Base-by-base conservation (phyloP, 768 basidiomycete genomes). In the Boletus subcaerulescens region DNA sequence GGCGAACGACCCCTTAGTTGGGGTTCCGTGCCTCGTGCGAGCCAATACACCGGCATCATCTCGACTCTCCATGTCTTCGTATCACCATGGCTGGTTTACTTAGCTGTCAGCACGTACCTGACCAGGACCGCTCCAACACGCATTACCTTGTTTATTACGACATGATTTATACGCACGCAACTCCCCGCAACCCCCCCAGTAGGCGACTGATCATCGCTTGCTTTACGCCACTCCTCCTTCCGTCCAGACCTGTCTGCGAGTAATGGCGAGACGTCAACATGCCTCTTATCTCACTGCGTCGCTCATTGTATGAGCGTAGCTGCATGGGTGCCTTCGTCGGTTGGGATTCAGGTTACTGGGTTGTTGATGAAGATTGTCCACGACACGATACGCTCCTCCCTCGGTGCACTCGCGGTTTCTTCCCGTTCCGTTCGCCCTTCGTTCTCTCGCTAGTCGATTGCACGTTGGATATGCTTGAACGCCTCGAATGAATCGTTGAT, bases 1-100 rank as follows among this genome's bases (percentile, higher is more conserved):
- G 77, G 80, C 80, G 85, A 51, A 86, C 85, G 86, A 87, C 85
- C 87, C 81, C 87, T 89, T 89, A 53, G 70, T 64, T 89, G 88
- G 80, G 86, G 87, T 86, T 83, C 76, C 83, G 85, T 84, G 79
- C 80, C 80, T 86, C 84, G 83, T 77, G 77, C 78, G 74, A 76
- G 85, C 87, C 87, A 73, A 90, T 67, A 88, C 89, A 86, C 77
- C 68, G 86, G 86, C 66, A 54, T 80, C 80, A 72, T 73, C 70
- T 60, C 71, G 66, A 14, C 62, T 55, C 70, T 68, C 48, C 52
- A 47, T 47, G 52, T 59, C 66, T 58, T 46, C 45, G 5, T 50
- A 49, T 64, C 61, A 60, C 60, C 52, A 50, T 44, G 33, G 42
- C 56, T 52, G 59, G 57, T 71, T 68, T 70, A 56, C 49, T 59